Conservation (phyloP, 2,329 filamentous ascomycete species). For the Penicillium digitatum region DNA sequence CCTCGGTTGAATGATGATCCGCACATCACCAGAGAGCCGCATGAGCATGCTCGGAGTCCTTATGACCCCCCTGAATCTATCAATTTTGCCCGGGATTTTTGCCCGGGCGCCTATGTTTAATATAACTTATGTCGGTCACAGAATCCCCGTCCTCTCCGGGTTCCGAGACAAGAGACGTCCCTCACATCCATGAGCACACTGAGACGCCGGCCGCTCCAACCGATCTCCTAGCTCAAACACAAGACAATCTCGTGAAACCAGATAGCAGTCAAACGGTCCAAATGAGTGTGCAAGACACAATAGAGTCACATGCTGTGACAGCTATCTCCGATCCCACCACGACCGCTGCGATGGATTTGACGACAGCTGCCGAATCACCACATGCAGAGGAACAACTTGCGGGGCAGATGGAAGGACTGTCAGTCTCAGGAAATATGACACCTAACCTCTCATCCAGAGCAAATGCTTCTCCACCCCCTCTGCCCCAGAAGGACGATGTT, state of each 20-base stretch:
- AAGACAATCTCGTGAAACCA: constrained; percentile 18
- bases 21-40: constrained; percentile 28
- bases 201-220: constrained; percentile 24
- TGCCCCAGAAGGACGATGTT: constrained; percentile 49
- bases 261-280: constrained; percentile 9
- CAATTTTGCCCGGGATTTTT: constrained; percentile 12
- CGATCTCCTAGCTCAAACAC: constrained; percentile 15
- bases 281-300: constrained; percentile 13
- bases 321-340: constrained; percentile 1
- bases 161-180: constrained; percentile 26
- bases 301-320: neutral
- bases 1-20: constrained; percentile 37
- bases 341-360: constrained; percentile 3
- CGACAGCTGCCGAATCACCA: constrained; percentile 8
- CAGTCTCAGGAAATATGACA: constrained; percentile 25
- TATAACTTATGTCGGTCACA: constrained; percentile 36
- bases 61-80: constrained; percentile 7
- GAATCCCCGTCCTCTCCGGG: constrained; percentile 25
- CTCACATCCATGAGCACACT: constrained; percentile 21
- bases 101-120: constrained; percentile 42
- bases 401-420: constrained; percentile 31
- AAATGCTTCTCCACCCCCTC: constrained; percentile 38
- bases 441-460: constrained; percentile 16
- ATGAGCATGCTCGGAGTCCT: constrained; percentile 14
- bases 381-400: constrained; percentile 24